These are phyloP conservation scores for Pholiota conissans DNA, from an alignment of 768 basidiomycete species.

Conservation along the genomic window DNA sequence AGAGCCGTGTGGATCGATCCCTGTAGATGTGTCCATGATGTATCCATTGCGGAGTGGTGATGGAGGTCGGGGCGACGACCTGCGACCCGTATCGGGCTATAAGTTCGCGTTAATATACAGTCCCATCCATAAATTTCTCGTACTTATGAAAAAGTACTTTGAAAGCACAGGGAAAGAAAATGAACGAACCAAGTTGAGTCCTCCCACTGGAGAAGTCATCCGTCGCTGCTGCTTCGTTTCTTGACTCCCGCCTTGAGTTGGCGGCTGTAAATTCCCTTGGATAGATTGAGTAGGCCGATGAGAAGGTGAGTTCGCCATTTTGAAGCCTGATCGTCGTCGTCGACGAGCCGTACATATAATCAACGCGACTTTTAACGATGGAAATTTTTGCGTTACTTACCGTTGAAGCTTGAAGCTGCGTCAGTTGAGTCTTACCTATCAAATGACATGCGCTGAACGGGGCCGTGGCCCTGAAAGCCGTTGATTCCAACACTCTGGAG, in stretches of 20 bases:
- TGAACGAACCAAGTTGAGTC: constrained; percentile 32
- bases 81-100: constrained; percentile 40
- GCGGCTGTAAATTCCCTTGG: constrained; percentile 19
- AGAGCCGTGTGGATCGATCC: constrained; percentile 32
- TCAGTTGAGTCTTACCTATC: background rate
- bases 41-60: constrained; percentile 73
- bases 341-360: too few relatives aligned
- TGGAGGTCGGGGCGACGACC: constrained; percentile 52
- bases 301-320: constrained; percentile 18
- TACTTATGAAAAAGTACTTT: background rate
- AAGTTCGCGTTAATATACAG: background rate
- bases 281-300: constrained; percentile 19
- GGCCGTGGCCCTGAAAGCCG: background rate
- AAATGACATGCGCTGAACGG: background rate
- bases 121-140: background rate
- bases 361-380: too few relatives aligned
- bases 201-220: constrained; percentile 34
- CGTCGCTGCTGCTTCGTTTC: constrained; percentile 18
- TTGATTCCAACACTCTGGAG: background rate
- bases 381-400: background rate
- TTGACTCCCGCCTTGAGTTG: background rate
- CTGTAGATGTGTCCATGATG: constrained; percentile 54
- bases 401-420: background rate
- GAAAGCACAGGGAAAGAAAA: background rate
- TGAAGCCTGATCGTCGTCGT: background rate